Percentiles rank a stretch among this genome's conserved stretches.
These are phyloP conservation scores for Metarhizium guizhouense DNA, from an alignment of 2,329 filamentous ascomycete genomes.

Conservation along the genomic window DNA sequence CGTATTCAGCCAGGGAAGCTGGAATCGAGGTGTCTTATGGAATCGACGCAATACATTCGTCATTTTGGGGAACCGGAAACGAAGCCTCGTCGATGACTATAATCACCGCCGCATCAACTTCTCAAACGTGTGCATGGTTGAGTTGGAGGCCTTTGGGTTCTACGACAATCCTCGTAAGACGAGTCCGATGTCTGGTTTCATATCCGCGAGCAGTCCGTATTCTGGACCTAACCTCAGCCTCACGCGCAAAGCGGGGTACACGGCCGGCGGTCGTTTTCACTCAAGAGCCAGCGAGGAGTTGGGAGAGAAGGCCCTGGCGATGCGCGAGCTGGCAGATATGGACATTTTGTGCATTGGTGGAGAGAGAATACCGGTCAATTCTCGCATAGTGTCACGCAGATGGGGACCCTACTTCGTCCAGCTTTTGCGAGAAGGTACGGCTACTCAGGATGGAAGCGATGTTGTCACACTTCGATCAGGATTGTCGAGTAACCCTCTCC, in stretches of 20 bases:
- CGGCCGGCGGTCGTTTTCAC: slow-evolving; percentile 67
- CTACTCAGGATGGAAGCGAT: slow-evolving; percentile 64
- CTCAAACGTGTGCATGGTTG: slow-evolving; percentile 91
- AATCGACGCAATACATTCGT: slow-evolving; percentile 90
- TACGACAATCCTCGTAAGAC: slow-evolving; percentile 88
- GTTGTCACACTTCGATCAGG: slow-evolving; percentile 64
- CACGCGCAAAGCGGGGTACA: slow-evolving; percentile 51
- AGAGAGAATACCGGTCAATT: slow-evolving; percentile 89
- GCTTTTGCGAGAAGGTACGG: slow-evolving; percentile 71
- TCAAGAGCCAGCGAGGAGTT: slow-evolving; percentile 75
- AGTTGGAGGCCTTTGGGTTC: slow-evolving; percentile 91
- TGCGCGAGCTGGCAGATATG: slow-evolving; percentile 92
- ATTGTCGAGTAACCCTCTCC: slow-evolving; percentile 46
- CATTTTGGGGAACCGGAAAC: slow-evolving; percentile 85
- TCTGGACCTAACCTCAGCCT: slow-evolving; percentile 47
- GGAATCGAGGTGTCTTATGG: slow-evolving; percentile 95
- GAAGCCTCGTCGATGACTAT: slow-evolving; percentile 93
- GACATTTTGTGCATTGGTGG: slow-evolving; percentile 88
- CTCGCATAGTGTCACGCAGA: slow-evolving; percentile 72
- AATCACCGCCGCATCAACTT: slow-evolving; percentile 98
- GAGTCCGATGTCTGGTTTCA: slow-evolving; percentile 70
- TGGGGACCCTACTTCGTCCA: slow-evolving; percentile 98
- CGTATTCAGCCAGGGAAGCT: slow-evolving; percentile 94
- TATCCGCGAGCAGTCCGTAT: slow-evolving; percentile 69
- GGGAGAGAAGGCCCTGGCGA: slow-evolving; percentile 66